phyloP scores from a whole-genome alignment of 129 eudicot species.

The Pittosporum tobira region DNA sequence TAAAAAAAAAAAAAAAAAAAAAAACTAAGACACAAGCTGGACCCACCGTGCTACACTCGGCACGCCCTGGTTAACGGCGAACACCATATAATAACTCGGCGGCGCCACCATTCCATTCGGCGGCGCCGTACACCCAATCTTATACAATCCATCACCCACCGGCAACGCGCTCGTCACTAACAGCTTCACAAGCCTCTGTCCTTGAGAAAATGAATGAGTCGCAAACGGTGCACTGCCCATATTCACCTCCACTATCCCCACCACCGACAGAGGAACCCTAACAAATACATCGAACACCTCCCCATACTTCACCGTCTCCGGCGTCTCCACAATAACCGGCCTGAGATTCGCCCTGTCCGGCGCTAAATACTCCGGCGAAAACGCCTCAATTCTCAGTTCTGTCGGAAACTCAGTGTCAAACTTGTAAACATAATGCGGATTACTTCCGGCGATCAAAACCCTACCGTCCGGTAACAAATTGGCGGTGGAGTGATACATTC shows the following conservation, averaged over 20 bases:
- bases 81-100: conserved; percentile 78
- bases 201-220: conserved; percentile 77
- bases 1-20: not conserved
- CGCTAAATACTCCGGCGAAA: conserved; percentile 61
- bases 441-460: conserved; percentile 62
- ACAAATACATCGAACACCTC: conserved; percentile 32
- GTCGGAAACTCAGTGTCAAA: conserved; percentile 52
- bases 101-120: conserved; percentile 65
- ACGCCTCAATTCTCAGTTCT: conserved; percentile 60
- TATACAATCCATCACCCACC: conserved; percentile 22
- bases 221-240: conserved; percentile 77
- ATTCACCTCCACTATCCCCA: conserved; percentile 49
- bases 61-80: conserved; percentile 57
- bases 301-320: conserved; percentile 38
- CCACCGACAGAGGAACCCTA: conserved; percentile 41
- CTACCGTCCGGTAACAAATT: conserved; percentile 74
- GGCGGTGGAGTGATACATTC: conserved; percentile 78
- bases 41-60: conserved; percentile 81
- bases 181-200: conserved; percentile 72
- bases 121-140: conserved; percentile 48
- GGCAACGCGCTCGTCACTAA: conserved; percentile 25
- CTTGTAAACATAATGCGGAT: conserved; percentile 58
- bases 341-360: conserved; percentile 27
- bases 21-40: conserved; percentile 25
- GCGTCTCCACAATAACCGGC: conserved; percentile 32